phyloP scores from a whole-genome alignment of 495 filamentous ascomycete species.

The Hypoxylon fuscum region DNA sequence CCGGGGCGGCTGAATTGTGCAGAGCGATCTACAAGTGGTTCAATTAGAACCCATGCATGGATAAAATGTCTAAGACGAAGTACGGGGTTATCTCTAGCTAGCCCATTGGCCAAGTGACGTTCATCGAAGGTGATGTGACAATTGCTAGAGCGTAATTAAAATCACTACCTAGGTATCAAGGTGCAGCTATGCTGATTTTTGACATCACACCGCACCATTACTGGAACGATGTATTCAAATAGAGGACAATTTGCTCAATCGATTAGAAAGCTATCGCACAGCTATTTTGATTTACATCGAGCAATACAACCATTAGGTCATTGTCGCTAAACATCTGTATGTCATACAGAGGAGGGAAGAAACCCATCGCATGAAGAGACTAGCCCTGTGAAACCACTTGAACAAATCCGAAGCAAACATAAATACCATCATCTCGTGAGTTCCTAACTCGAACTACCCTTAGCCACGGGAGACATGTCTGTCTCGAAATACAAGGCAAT shows the following conservation, averaged over 20 bases:
- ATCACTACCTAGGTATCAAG: background rate
- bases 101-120: constrained; percentile 17
- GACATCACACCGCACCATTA: background rate
- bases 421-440: background rate
- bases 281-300: background rate
- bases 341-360: background rate
- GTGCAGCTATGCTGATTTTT: background rate
- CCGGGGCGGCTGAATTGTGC: constrained; percentile 34
- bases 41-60: constrained; percentile 20
- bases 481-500: too few species aligned
- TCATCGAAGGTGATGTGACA: background rate
- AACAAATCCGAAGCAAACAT: background rate
- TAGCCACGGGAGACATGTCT: too few species aligned
- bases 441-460: too few species aligned
- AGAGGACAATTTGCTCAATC: background rate
- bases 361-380: background rate
- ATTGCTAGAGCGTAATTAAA: background rate
- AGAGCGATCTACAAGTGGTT: constrained; percentile 19
- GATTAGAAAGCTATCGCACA: constrained; percentile 7
- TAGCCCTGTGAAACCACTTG: background rate
- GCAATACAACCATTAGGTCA: background rate
- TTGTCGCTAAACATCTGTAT: background rate
- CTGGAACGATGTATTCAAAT: background rate
- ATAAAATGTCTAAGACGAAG: constrained; percentile 20
- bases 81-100: constrained; percentile 5